Evolutionary conservation across 2,329 filamentous ascomycete genomes (phyloP).

Genomic region (Xylaria sp.): DNA sequence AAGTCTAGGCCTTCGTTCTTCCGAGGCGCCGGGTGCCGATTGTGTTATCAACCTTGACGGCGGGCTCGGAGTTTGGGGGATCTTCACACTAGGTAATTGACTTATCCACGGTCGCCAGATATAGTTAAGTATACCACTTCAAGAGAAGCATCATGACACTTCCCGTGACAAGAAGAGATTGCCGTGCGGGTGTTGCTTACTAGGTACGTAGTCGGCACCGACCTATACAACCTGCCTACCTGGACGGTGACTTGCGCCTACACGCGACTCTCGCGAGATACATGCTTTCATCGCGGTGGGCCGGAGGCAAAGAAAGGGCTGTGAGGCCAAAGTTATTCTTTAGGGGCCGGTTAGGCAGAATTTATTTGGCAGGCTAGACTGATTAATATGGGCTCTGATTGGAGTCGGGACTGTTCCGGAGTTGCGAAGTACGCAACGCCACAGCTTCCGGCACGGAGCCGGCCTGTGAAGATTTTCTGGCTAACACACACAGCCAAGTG

Average conservation of each 20-base stretch:
- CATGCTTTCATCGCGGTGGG: too few relatives aligned
- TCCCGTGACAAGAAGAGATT: not conserved
- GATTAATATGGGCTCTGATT: not conserved
- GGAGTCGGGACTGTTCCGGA: slow-evolving; percentile 5
- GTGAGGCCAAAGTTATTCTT: too few relatives aligned
- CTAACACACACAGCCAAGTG: slow-evolving; percentile 4
- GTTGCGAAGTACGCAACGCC: slow-evolving; percentile 8
- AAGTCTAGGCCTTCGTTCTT: too few relatives aligned
- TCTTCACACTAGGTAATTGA: too few relatives aligned
- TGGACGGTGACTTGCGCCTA: not conserved
- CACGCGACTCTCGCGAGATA: not conserved
- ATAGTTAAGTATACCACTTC: too few relatives aligned
- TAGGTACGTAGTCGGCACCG: not conserved
- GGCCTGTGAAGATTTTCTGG: slow-evolving; percentile 1
- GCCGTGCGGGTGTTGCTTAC: not conserved
- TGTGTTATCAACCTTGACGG: too few relatives aligned
- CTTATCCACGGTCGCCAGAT: too few relatives aligned
- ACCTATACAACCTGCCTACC: not conserved
- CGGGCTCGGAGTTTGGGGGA: too few relatives aligned
- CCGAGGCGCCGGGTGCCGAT: too few relatives aligned
- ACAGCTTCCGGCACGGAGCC: slow-evolving; percentile 13
- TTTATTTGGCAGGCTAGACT: not conserved
- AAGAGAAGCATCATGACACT: not conserved
- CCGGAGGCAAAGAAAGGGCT: too few relatives aligned
- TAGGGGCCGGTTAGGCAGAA: too few relatives aligned